Base-by-base conservation (phyloP, 805 yeast genomes). In the Candida rishiriensis region DNA sequence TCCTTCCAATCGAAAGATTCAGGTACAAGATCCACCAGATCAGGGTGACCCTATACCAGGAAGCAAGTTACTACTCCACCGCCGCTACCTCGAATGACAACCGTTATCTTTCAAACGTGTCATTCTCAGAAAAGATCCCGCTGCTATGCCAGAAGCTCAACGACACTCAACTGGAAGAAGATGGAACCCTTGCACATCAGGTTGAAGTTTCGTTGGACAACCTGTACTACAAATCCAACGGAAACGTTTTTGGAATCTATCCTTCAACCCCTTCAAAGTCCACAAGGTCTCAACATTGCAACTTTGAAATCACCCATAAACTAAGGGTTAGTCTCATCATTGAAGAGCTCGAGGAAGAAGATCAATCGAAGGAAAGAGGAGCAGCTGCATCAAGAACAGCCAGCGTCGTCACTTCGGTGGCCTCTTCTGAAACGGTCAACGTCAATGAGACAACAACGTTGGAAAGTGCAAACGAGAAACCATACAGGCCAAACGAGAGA, bases 31-130 rank as follows among this genome's bases (percentile, higher is more conserved):
- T 61, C 1, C 56, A 53, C 34, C 44, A 49, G 1, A 35, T 64
- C 10, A 58, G 45, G 28, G 46, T 61, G 13, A 39, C 36, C 3
- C 46, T 64, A 9, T 38, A 47, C 13, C 69, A 64, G 50, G 43
- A 46, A 7, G 47, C 62, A 11, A 42, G 43, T 9, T 55, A 57
- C 38, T 37, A 47, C 12, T 33, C 35, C 11, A 29, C 32, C 12
- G 26, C 29, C 2, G 26, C 29, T 10, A 21, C 26, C 44, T 26
- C 28, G 29, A 34, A 18, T 16, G 34, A 14, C 37, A 16, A 4
- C 5, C 14, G 14, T 16, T 42, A 42, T 36, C 38, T 48, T 33
- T 6, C 42, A 7, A 17, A 40, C 26, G 33, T 53, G 15, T 36
- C 41, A 6, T 39, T 47, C 21, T 43, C 44, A 11, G 59, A 57